Evolutionary conservation across 495 filamentous ascomycete genomes (phyloP), one percentile per base, ranked within the genome.

Genomic region (Jackrogersella multiformis): DNA sequence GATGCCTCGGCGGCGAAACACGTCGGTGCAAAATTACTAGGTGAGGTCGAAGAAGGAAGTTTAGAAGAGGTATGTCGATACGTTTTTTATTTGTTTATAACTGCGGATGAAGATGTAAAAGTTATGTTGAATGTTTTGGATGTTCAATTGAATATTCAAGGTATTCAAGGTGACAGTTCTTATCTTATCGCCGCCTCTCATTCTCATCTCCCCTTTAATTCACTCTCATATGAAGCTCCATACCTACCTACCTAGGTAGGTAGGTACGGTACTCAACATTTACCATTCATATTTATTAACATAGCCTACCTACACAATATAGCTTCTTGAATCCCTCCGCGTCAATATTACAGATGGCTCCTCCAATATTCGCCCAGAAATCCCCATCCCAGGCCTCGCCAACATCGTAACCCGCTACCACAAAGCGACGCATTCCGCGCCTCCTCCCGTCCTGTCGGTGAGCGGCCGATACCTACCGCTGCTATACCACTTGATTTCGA

Each of bases 11-110:
- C 61, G 3, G 71, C 62, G 20, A 70, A 55, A 48, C 61, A 54
- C 34, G 72, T 87, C 18, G 93, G 93, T 28, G 83, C 82, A 56
- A 83, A 83, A 58, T 72, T 94, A 71, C 77, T 96, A 36, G 76
- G 70, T 20, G 89, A 92, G 69, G 81, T 92, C 46, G 82, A 87
- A 63, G 86, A 87, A 73, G 85, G 84, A 59, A 78, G 81, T 52
- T 77, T 94, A 53, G 83, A 88, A 72, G 84, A 90, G 83, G 90
- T 92, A 79, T 41, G 85, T 80, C 34, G 54, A 26, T 23, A 30
- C 6, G 10, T 46, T 8, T 41, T 52, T 20, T 54, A 46, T n/a
- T 4, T 30, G 26, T 30, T 7, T 7, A 30, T 30, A 30, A 4
- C 3, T 30, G 26, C 3, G 7, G 26, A 30, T 4, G 3, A 30